phyloP scores from a whole-genome alignment of 129 eudicot genomes.

The Ambrosia trifida region DNA sequence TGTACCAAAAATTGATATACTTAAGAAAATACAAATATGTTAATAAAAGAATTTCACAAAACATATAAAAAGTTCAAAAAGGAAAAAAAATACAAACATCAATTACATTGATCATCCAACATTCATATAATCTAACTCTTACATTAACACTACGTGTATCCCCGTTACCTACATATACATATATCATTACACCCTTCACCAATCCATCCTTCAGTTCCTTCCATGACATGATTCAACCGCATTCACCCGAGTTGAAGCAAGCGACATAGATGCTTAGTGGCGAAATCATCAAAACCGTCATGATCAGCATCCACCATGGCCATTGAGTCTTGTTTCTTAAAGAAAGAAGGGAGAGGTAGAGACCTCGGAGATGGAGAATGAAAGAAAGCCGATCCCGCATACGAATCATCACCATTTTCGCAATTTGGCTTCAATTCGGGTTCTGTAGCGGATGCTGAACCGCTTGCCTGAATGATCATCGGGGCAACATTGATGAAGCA shows the following conservation, averaged over 20 bases:
- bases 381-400: slow-evolving; percentile 58
- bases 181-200: slow-evolving; percentile 21
- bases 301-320: slow-evolving; percentile 14
- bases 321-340: slow-evolving; percentile 37
- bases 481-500: slow-evolving; percentile 30
- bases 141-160: slow-evolving; percentile 24
- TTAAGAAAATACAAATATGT: not conserved
- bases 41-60: slow-evolving; percentile 7
- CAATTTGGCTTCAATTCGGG: slow-evolving; percentile 20
- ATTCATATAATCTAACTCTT: slow-evolving; percentile 31
- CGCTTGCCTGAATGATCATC: slow-evolving; percentile 10
- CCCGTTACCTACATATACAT: slow-evolving; percentile 17
- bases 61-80: not conserved
- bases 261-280: slow-evolving; percentile 44
- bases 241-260: slow-evolving; percentile 53
- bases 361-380: slow-evolving; percentile 57
- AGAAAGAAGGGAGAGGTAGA: slow-evolving; percentile 57
- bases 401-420: slow-evolving; percentile 35
- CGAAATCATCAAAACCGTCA: slow-evolving; percentile 27
- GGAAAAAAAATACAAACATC: slow-evolving; percentile 3
- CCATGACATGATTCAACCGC: slow-evolving; percentile 12
- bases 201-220: slow-evolving; percentile 10
- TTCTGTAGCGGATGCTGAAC: slow-evolving; percentile 25
- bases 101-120: slow-evolving; percentile 28
- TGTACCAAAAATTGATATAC: not conserved